A percentile compares a stretch with the other conserved stretches of the same genome.
These are phyloP conservation scores for Termitomyces sp. DNA, from an alignment of 768 basidiomycete genomes.

Conservation along the genomic window DNA sequence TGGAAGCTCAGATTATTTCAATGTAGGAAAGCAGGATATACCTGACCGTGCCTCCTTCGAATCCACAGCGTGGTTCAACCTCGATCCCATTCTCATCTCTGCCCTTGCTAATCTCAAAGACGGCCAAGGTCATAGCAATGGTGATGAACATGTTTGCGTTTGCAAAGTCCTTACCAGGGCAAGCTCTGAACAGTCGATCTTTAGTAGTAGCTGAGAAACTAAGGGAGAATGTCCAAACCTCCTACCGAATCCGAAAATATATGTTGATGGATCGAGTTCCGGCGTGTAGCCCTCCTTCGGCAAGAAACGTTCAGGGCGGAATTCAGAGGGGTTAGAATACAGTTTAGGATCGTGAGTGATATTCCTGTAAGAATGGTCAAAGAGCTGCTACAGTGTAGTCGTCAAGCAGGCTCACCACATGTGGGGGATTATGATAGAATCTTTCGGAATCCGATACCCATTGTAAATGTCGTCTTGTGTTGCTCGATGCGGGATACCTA, in stretches of 20 bases:
- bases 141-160: conserved; percentile 21
- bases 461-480: conserved; percentile 10
- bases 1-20: too few relatives aligned
- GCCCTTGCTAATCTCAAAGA: conserved; percentile 19
- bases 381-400: background rate
- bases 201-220: background rate
- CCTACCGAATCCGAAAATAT: conserved; percentile 43
- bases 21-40: background rate
- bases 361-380: conserved; percentile 10
- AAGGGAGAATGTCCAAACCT: conserved; percentile 15
- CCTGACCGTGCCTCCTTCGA: conserved; percentile 14
- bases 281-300: conserved; percentile 10
- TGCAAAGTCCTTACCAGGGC: conserved; percentile 24
- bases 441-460: conserved; percentile 12
- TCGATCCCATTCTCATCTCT: conserved; percentile 16
- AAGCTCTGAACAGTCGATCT: conserved; percentile 6
- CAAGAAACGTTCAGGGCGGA: conserved; percentile 34
- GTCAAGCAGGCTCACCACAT: conserved; percentile 7
- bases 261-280: conserved; percentile 28
- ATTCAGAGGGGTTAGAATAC: conserved; percentile 20
- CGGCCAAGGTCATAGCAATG: conserved; percentile 20
- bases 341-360: conserved; percentile 17
- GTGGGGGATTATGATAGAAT: conserved; percentile 9
- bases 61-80: conserved; percentile 27
- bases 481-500: conserved; percentile 11